Base-by-base conservation (phyloP, 108 stramenopile species). In the Cyclotella cryptica region DNA sequence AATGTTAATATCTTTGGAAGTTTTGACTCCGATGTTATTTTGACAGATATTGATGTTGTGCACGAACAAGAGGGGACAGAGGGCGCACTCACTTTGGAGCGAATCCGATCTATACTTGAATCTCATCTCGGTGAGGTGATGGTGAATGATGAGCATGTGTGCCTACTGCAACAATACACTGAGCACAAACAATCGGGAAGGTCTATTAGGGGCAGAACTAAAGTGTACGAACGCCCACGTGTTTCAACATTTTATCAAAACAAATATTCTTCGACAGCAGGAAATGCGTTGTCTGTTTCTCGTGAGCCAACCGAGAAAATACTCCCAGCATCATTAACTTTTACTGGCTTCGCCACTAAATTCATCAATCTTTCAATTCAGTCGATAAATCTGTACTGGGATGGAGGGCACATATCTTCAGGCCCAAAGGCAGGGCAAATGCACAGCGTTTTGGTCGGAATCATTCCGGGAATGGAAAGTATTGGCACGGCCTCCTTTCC, bases 321-420 rank as follows among this genome's bases (percentile, higher is more conserved):
- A 9, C 61, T 79, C 42, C 83, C 90, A 42, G 89, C 88, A 26
- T 79, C 88, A 18, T 66, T 92, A 30, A 71, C 83, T 24, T 93
- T 91, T 74, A 92, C 92, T 15, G 94, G 94, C 13, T 96, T 90
- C 85, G 92, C 90, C 43, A 83, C 87, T 69, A 93, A 96, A 77
- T 92, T 96, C 72, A 74, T 90, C 73, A 96, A 96, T 60, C 80
- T 93, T 21, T 85, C 86, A 3, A 69, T 80, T 21, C 71, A 89
- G 7, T 75, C 92, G 39, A 54, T 93, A 18, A 78, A 89, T 18
- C 74, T 96, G 9, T 88, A 80, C 76, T 96, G 94, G 94, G 92
- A 92, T 71, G 94, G 90, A 24, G 81, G 81, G 1, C 74, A 49
- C n/a, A 71, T 75, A 19, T 9, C 81, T 42, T 66, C 81, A 6